These are phyloP conservation scores for Musa troglodytarum DNA, from an alignment of 176 grass and related monocot species.

Conservation along the genomic window DNA sequence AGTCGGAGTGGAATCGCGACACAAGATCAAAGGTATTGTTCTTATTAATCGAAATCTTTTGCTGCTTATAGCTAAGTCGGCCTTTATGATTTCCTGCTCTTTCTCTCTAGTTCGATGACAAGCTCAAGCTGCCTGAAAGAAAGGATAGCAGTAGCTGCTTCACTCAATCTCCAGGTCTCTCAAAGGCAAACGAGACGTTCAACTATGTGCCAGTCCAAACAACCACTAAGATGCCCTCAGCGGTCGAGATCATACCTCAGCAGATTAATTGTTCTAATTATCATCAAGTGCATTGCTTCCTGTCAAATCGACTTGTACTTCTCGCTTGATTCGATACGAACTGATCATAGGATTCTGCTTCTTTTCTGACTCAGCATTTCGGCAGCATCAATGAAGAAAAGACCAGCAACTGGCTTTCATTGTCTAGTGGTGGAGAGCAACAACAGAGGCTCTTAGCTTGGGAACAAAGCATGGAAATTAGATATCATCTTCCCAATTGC, in stretches of 20 bases:
- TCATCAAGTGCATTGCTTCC: background rate
- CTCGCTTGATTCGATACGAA: background rate
- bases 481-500: constrained; percentile 10
- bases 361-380: background rate
- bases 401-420: background rate
- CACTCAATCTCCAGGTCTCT: too few species aligned
- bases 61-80: background rate
- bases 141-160: background rate
- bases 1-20: constrained; percentile 2
- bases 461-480: constrained; percentile 20
- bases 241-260: background rate
- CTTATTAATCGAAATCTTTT: background rate
- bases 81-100: background rate
- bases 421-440: constrained; percentile 15
- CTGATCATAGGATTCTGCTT: too few species aligned
- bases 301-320: background rate
- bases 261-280: background rate
- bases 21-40: constrained; percentile 2
- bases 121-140: constrained; percentile 5
- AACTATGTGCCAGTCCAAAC: background rate
- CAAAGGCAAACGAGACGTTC: background rate
- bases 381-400: background rate
- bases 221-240: background rate
- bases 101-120: constrained; percentile 6
- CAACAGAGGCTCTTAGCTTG: constrained; percentile 20